Evolutionary conservation across 129 eudicot genomes (phyloP), one percentile per base, ranked within the genome.

Genomic region (Flaveria ramosissima): DNA sequence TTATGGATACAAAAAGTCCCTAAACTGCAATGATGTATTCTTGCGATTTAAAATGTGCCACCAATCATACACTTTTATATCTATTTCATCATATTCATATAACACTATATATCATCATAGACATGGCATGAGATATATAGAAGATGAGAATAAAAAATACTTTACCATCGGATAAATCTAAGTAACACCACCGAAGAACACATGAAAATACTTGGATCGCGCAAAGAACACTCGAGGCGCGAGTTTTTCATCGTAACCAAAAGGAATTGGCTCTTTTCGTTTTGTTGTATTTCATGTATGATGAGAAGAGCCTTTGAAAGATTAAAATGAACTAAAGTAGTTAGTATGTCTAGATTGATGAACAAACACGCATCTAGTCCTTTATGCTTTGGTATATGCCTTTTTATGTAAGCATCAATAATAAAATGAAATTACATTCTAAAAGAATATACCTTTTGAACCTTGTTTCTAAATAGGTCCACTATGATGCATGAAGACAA

Each of bases 361-460:
- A 53, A 57, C 62, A 65, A 78, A 78, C 60, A 60, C 71, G 62
- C 72, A 61, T 30, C 71, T 46, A 59, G n/a, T 14, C 36, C 61
- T 65, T 66, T 73, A 74, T 80, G 72, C 84, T 47, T 30, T 74
- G 75, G 84, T 66, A 80, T 80, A 80, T 80, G n/a, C 84, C 5
- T 57, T 63, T 41, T 50, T 41, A 36, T 14, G 6, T 16, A 0
- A 3, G 17, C 48, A 48, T n/a, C 50, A 32, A 55, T 10, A 10
- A 41, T 9, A 24, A 20, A 39, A 80, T 16, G 1, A 15, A 65
- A 23, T 36, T 26, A 73, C 42, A 42, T 53, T 63, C 48, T 56
- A 42, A 65, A 74, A 43, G 79, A 80, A 80, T 80, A 80, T 80
- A 13, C 83, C 41, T 65, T 67, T 56, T 55, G 19, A 56, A 48